Percentiles rank a stretch among this genome's conserved stretches.
Conservation (phyloP, 179 eudicot species). For the Monotropa hypopitys region DNA sequence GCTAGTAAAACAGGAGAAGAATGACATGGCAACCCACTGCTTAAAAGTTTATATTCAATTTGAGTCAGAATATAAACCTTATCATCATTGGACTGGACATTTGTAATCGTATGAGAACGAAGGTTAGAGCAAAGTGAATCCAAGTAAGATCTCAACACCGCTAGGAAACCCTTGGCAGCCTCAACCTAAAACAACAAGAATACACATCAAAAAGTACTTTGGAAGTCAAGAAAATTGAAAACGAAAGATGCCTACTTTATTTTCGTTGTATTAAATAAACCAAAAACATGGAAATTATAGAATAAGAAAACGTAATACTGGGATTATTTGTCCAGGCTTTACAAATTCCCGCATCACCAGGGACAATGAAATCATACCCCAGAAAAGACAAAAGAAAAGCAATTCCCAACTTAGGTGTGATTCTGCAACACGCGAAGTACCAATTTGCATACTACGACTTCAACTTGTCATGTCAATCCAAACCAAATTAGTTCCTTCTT, state of each 20-base stretch:
- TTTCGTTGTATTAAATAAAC: background rate
- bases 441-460: background rate
- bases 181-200: slow-evolving; percentile 37
- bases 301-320: background rate
- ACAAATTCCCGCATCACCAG: background rate
- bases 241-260: background rate
- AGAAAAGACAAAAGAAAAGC: background rate
- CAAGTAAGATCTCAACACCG: slow-evolving; percentile 54
- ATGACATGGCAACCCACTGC: background rate
- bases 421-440: background rate
- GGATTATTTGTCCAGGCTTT: background rate
- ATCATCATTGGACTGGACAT: slow-evolving; percentile 93
- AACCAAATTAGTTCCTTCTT: background rate
- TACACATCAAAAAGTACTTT: background rate
- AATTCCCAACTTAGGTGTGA: background rate
- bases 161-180: slow-evolving; percentile 74
- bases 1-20: background rate
- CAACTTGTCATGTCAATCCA: background rate
- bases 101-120: slow-evolving; percentile 86
- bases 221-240: background rate
- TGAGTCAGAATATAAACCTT: slow-evolving; percentile 38
- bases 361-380: background rate
- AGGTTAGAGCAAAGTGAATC: slow-evolving; percentile 81
- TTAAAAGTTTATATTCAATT: background rate
- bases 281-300: background rate